phyloP scores from a whole-genome alignment of 306 rosid species.

The Albizia julibrissin region DNA sequence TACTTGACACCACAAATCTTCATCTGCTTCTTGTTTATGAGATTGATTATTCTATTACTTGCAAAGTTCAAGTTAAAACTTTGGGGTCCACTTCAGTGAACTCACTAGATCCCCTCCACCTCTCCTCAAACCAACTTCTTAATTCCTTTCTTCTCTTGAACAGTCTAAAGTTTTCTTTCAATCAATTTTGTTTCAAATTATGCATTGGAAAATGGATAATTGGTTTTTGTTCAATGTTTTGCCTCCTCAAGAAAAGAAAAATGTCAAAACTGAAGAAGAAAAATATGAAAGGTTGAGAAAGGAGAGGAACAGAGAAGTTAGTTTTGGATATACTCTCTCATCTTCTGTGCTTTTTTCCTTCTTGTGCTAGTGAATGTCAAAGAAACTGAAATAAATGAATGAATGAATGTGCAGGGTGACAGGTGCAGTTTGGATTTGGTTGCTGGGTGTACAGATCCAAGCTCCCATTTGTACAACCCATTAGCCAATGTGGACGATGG shows the following conservation, averaged over 20 bases:
- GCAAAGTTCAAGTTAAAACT: background rate
- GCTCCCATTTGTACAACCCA: slow-evolving; percentile 61
- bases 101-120: background rate
- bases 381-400: background rate
- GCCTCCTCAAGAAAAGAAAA: background rate
- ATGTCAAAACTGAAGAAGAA: background rate
- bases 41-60: background rate
- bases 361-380: slow-evolving; percentile 2
- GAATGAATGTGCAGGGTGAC: slow-evolving; percentile 63
- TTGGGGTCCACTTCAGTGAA: background rate
- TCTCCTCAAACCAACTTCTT: background rate
- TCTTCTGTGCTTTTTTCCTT: background rate
- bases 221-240: background rate
- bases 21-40: background rate
- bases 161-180: background rate
- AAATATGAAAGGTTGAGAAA: background rate
- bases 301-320: background rate
- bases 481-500: slow-evolving; percentile 94
- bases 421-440: slow-evolving; percentile 75
- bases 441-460: slow-evolving; percentile 83
- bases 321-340: background rate
- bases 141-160: background rate
- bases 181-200: background rate
- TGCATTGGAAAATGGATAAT: background rate
- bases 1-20: background rate